These are phyloP conservation scores for Saitozyma sp. DNA, from an alignment of 768 basidiomycete species.

Conservation along the genomic window DNA sequence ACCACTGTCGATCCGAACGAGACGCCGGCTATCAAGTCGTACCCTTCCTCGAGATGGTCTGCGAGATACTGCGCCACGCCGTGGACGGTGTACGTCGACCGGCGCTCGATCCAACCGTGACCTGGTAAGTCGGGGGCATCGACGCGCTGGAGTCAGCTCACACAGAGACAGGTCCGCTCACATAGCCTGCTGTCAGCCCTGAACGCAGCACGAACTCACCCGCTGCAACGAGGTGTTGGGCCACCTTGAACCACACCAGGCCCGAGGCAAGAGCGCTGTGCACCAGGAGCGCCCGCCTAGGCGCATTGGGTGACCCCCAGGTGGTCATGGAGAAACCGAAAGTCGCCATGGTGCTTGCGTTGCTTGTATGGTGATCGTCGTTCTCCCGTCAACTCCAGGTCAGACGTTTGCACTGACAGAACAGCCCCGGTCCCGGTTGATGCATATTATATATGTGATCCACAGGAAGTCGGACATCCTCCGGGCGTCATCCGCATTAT, in stretches of 20 bases:
- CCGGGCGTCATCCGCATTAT: too few species aligned
- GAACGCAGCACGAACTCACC: not conserved
- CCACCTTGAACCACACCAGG: conserved; percentile 25
- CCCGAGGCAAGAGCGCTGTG: conserved; percentile 21
- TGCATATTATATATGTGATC: too few species aligned
- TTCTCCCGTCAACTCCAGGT: too few species aligned
- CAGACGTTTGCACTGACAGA: too few species aligned
- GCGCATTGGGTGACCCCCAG: conserved; percentile 14
- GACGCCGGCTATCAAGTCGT: conserved; percentile 25
- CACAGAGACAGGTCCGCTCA: conserved; percentile 1
- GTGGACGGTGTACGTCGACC: conserved; percentile 11
- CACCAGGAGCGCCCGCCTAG: conserved; percentile 16
- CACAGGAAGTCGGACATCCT: too few species aligned
- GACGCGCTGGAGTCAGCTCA: conserved; percentile 12
- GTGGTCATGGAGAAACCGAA: conserved; percentile 14
- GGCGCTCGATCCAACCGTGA: conserved; percentile 23
- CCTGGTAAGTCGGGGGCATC: conserved; percentile 24
- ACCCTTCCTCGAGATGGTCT: conserved; percentile 13
- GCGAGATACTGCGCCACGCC: conserved; percentile 17
- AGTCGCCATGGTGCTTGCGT: conserved; percentile 8
- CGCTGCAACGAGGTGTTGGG: conserved; percentile 15
- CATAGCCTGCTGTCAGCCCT: conserved; percentile 11
- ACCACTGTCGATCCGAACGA: conserved; percentile 23
- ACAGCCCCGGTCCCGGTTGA: too few species aligned
- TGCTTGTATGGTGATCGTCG: too few species aligned